Base-by-base conservation (phyloP, 139 green algal genomes). In the Deuterostichococcus epilithicus region DNA sequence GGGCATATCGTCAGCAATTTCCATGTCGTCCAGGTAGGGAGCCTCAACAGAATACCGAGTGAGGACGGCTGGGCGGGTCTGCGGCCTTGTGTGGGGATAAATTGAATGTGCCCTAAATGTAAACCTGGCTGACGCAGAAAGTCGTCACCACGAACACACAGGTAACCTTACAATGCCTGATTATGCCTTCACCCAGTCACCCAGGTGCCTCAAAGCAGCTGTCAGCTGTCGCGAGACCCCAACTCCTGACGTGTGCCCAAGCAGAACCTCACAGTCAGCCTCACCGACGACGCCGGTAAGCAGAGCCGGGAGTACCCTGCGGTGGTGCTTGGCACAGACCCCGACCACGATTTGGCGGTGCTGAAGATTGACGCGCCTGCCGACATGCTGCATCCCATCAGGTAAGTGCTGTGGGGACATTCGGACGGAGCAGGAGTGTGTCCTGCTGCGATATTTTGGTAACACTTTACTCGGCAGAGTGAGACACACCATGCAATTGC, bases 1-100 rank as follows among this genome's bases (percentile, higher is more conserved):
- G 87, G 87, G 0, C 84, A 88, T 42, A 76, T 91, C 10, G 84
- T 91, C 2, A 90, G 85, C 36, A 92, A 92, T 72, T 92, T 88
- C 70, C 87, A 92, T 28, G 52, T 63, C 20, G 52, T 63, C 28
- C 52, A 63, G 52, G 52, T 63, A n/a, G n/a, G n/a, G n/a, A n/a
- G n/a, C n/a, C n/a, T n/a, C n/a, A n/a, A n/a, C n/a, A n/a, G n/a
- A n/a, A n/a, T n/a, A n/a, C n/a, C n/a, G n/a, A n/a, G n/a, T n/a
- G n/a, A n/a, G n/a, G n/a, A n/a, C n/a, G n/a, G n/a, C n/a, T n/a
- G n/a, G n/a, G n/a, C n/a, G n/a, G n/a, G n/a, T n/a, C n/a, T n/a
- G n/a, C n/a, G n/a, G n/a, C n/a, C n/a, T n/a, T n/a, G n/a, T n/a
- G n/a, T n/a, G n/a, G n/a, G n/a, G n/a, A n/a, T n/a, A n/a, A n/a